Evolutionary conservation across 192 early-diverging fungal species (phyloP), one percentile per base, ranked within the genome.

Genomic region (Paraglomus occultum): DNA sequence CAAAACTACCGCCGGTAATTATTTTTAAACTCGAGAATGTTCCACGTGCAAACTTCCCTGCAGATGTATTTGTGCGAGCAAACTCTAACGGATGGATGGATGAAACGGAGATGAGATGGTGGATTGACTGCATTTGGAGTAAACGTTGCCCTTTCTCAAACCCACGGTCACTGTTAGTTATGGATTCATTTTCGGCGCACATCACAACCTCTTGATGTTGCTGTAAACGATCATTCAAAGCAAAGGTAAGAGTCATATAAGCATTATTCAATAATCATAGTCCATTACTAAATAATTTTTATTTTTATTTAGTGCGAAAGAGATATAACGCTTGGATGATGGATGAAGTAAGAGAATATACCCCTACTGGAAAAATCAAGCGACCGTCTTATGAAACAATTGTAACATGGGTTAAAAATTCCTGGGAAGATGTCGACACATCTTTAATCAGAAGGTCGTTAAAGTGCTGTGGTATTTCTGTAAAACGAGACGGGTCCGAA

Each of bases 391-490:
- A 62, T n/a, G 15, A 39, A 8, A 59, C 38, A 11, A 0, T 59
- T 59, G 57, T 39, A 6, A 15, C 22, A 22, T 59, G 57, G 57
- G 23, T 59, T 8, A 15, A 62, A 12, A 45, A 2, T 40, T n/a
- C 59, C 42, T 62, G 59, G 42, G 22, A 62, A 17, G 20, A 20
- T 46, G 40, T 62, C 47, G 60, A 62, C 38, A 59, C 5, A 38
- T 17, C 12, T 11, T 38, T 58, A 23, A 58, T 62, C 46, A 42
- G 46, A 38, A 8, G 12, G 2, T 62, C 12, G n/a, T 62, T 62
- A 2, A 62, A 62, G 46, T 62, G 59, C 38, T 62, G 59, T 62
- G 59, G 42, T 12, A 62, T 62, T 44, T 62, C 42, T 62, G 46
- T 45, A n/a, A 38, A 14, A 1, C 39, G 43, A 15, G 43, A 62